Base-by-base conservation (phyloP, 208 protist species). In the Leishmania turanica region DNA sequence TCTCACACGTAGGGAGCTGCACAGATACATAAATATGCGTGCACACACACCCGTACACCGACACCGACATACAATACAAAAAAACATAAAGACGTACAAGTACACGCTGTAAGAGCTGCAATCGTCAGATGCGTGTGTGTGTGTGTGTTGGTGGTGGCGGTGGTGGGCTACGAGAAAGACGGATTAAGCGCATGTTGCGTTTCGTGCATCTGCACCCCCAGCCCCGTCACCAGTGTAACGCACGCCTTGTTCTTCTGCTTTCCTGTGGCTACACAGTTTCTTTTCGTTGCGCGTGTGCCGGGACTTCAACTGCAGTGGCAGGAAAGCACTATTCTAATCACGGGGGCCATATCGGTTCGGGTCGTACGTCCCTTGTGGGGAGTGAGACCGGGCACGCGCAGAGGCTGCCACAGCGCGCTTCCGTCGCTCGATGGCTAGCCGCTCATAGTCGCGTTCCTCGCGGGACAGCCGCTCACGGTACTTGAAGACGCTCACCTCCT, bases 401-500 rank as follows among this genome's bases (percentile, higher is more conserved):
- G 79, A 81, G 7, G 75, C 58, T 1, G 80, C 77, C 13, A 51
- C 65, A 21, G 79, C 76, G n/a, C 75, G 77, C 78, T 88, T 87
- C 6, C 90, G 88, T 8, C 91, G 88, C 83, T 95, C 89, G 74
- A 89, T 88, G 34, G 89, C 88, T 5, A 96, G 86, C 5, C 89
- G 83, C 84, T 96, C 93, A 80, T 93, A 96, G 68, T 95, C 91
- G 34, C 85, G 84, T 76, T 95, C 91, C 81, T 96, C 93, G 54
- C 87, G 51, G 0, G 82, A 86, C 27, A 96, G 86, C 58, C 87
- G 87, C 79, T 94, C 88, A 37, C 93, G 87, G 71, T 95, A 94
- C 78, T 87, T 84, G 82, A 95, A 95, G 40, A 96, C 90, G 77
- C 89, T 94, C 31, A 96, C 90, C 71, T 96, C 93, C 83, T 95